These are phyloP conservation scores for Apophysomyces trapeziformis DNA, from an alignment of 371 early-diverging fungal genomes.

Conservation along the genomic window DNA sequence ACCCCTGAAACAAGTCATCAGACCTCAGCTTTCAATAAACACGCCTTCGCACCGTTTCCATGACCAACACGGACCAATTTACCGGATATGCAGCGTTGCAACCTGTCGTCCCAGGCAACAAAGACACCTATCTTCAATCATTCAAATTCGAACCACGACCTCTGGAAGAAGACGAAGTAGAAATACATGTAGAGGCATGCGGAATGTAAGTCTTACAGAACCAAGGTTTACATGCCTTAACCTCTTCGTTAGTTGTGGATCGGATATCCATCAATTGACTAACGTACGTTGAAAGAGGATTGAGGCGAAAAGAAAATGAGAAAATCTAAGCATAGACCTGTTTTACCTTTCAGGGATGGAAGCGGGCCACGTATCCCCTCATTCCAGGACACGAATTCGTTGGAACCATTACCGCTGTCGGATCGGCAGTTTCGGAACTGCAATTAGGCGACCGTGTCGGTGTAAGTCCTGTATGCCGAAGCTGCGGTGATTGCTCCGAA, in stretches of 20 bases:
- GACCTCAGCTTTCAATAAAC: background rate
- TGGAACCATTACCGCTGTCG: slow-evolving; percentile 64
- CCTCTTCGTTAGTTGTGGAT: slow-evolving; percentile 46
- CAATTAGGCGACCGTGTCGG: slow-evolving; percentile 77
- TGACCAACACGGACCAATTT: slow-evolving; percentile 28
- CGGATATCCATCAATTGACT: slow-evolving; percentile 51
- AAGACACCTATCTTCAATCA: slow-evolving; percentile 33
- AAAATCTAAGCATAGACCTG: background rate
- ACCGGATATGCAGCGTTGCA: slow-evolving; percentile 42
- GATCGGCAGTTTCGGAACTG: slow-evolving; percentile 47
- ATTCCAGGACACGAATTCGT: slow-evolving; percentile 83
- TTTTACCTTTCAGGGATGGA: slow-evolving; percentile 49
- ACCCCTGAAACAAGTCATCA: background rate
- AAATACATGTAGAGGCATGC: slow-evolving; percentile 61
- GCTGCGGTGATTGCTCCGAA: slow-evolving; percentile 41
- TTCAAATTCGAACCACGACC: slow-evolving; percentile 49
- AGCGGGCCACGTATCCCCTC: slow-evolving; percentile 53
- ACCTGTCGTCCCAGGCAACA: slow-evolving; percentile 28
- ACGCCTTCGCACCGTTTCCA: background rate
- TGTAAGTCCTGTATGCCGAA: slow-evolving; percentile 61
- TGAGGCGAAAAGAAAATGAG: background rate
- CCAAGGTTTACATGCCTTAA: background rate
- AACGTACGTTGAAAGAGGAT: slow-evolving; percentile 22
- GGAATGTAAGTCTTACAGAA: slow-evolving; percentile 45
- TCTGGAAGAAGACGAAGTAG: slow-evolving; percentile 58